Evolutionary conservation across 371 early-diverging fungal species (phyloP), one percentile per base, ranked within the genome.

Genomic region (Fennellomyces sp.): DNA sequence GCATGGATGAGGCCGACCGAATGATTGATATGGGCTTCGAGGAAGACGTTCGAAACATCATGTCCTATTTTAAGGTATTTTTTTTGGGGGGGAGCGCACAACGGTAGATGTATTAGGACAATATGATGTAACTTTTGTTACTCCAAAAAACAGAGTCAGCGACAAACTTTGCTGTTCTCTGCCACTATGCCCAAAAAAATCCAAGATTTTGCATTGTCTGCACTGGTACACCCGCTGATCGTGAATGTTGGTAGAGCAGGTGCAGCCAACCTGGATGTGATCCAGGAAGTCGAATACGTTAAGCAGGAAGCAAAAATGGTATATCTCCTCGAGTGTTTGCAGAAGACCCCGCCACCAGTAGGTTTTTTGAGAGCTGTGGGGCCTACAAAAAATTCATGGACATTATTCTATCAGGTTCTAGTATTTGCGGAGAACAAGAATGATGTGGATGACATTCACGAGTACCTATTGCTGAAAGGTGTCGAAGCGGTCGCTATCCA

Each of bases 191-290:
- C 98, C n/a, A 93, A 94, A 66, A 96, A 96, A 78, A 96, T 97
- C 58, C 94, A 95, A 73, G 91, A 94, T 57, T 96, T 97, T 80
- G 98, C 98, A 3, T 75, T 86, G 51, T 87, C 91, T 0, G 92
- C 97, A 0, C 82, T 97, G 6, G 94, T 96, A 2, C 79, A 90
- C 47, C 98, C 98, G 0, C 81, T 94, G n/a, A 86, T 92, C 3
- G 98, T 99, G 15, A 99, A 97, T 69, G 97, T 99, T 31, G 99
- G 99, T 58, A 87, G 96, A 64, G 97, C 98, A 31, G 99, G 99
- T 55, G 94, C 96, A 25, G 97, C 99, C 38, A 98, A 94, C 71
- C 81, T 91, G 72, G 98, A 98, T 72, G 96, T 99, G 31, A 93
- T 95, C 61, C 99, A 99, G 76, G 93, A 93, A 70, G 96, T 99